Percentiles rank a stretch among this genome's conserved stretches.
Evolutionary conservation across 2,329 filamentous ascomycete species (phyloP).

Genomic region (Annulohypoxylon truncatum): DNA sequence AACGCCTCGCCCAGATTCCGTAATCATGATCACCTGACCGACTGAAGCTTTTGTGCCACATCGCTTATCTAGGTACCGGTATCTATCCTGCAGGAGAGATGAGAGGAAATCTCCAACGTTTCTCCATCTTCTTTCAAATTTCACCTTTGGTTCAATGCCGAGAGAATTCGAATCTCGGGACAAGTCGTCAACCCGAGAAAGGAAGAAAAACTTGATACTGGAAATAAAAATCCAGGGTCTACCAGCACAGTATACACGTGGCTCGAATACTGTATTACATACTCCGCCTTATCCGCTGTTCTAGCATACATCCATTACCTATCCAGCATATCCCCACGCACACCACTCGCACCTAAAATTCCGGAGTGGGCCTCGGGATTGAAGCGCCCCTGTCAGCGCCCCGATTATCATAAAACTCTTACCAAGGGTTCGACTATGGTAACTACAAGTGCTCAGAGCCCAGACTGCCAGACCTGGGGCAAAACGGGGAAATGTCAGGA

Average conservation of each 20-base stretch:
- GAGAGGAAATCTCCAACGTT: background rate
- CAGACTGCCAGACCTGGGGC: background rate
- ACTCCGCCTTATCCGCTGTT: background rate
- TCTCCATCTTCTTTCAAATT: background rate
- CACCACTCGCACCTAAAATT: constrained; percentile 2
- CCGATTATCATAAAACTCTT: constrained; percentile 38
- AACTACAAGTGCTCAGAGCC: background rate
- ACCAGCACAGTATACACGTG: background rate
- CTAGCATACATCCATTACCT: background rate
- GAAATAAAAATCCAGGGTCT: constrained; percentile 3
- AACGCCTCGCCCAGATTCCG: background rate
- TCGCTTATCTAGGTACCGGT: no score
- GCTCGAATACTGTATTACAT: background rate
- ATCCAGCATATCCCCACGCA: background rate
- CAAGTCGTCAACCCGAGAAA: background rate
- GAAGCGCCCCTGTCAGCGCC: constrained; percentile 14
- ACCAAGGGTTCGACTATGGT: constrained; percentile 1
- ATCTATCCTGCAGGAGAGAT: background rate
- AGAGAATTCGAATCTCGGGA: background rate
- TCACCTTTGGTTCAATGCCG: no score
- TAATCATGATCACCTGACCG: constrained; percentile 19
- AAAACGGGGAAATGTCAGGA: constrained; percentile 1
- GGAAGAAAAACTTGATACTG: background rate
- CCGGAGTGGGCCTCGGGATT: constrained; percentile 21
- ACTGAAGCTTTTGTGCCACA: background rate